Conservation (phyloP, 2,329 filamentous ascomycete genomes). For the Catunica adiposa region DNA sequence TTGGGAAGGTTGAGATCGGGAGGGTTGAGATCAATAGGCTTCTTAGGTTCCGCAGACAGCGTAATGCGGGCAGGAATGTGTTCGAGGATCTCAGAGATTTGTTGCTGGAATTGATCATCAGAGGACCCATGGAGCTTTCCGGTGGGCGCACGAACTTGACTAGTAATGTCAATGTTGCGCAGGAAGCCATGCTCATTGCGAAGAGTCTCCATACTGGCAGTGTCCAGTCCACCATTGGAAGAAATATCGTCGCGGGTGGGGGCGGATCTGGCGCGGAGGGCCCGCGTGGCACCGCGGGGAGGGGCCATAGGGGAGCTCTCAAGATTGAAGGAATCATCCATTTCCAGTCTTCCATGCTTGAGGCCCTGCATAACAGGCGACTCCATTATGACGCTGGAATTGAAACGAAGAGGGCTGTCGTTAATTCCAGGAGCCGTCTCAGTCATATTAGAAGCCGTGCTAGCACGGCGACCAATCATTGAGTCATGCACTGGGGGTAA, state of each 20-base stretch:
- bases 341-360: background rate
- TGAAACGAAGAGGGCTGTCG: slow-evolving; percentile 8
- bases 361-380: slow-evolving; percentile 8
- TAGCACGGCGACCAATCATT: slow-evolving; percentile 7
- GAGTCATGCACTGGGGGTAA: background rate
- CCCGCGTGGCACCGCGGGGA: slow-evolving; percentile 3
- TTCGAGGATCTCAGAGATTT: slow-evolving; percentile 63
- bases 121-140: slow-evolving; percentile 18
- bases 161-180: slow-evolving; percentile 28
- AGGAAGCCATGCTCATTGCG: slow-evolving; percentile 24
- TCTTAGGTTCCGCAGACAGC: slow-evolving; percentile 36
- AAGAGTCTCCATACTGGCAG: slow-evolving; percentile 19
- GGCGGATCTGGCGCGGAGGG: slow-evolving; percentile 9
- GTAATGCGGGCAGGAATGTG: slow-evolving; percentile 67
- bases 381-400: slow-evolving; percentile 8
- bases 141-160: slow-evolving; percentile 16
- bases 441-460: slow-evolving; percentile 4
- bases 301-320: slow-evolving; percentile 11
- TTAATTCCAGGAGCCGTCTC: background rate
- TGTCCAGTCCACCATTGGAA: background rate
- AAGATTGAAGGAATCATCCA: slow-evolving; percentile 8
- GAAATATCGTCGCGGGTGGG: slow-evolving; percentile 7
- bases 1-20: slow-evolving; percentile 38
- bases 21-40: slow-evolving; percentile 37
- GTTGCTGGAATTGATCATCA: slow-evolving; percentile 58